These are phyloP conservation scores for Cladosporium sp. DNA, from an alignment of 2,329 filamentous ascomycete species.

Conservation along the genomic window DNA sequence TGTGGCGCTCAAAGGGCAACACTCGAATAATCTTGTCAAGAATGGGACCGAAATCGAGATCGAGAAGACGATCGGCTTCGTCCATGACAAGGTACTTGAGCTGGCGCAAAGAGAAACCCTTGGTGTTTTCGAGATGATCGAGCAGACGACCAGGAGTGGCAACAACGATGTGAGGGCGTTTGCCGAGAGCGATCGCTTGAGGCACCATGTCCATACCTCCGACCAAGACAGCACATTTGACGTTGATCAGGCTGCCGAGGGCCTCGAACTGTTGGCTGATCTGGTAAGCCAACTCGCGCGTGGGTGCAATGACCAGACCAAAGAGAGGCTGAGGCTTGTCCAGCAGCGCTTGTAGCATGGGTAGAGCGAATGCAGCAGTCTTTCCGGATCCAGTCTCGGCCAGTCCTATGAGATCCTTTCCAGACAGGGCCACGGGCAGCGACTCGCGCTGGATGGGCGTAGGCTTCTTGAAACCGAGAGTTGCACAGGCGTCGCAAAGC, in stretches of 20 bases:
- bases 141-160: slow-evolving; percentile 85
- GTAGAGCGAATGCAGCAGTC: slow-evolving; percentile 89
- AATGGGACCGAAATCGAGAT: slow-evolving; percentile 89
- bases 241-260: slow-evolving; percentile 79
- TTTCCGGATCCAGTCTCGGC: slow-evolving; percentile 96
- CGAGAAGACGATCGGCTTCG: slow-evolving; percentile 85
- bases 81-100: slow-evolving; percentile 92
- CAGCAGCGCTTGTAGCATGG: slow-evolving; percentile 86
- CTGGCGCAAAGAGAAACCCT: slow-evolving; percentile 79
- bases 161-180: slow-evolving; percentile 90
- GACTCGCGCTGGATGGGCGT: slow-evolving; percentile 86
- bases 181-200: slow-evolving; percentile 86
- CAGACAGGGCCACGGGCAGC: slow-evolving; percentile 74
- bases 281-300: slow-evolving; percentile 87
- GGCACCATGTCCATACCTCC: slow-evolving; percentile 95
- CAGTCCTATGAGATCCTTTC: slow-evolving; percentile 84
- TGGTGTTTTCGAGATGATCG: slow-evolving; percentile 94
- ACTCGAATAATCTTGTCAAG: slow-evolving; percentile 92
- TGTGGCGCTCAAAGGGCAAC: slow-evolving; percentile 69
- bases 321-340: slow-evolving; percentile 82
- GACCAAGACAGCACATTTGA: slow-evolving; percentile 74
- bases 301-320: slow-evolving; percentile 86
- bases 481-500: slow-evolving; percentile 81
- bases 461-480: slow-evolving; percentile 76
- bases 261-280: slow-evolving; percentile 86